phyloP scores from a whole-genome alignment of 331 rosid species.

The Quercus phellos region DNA sequence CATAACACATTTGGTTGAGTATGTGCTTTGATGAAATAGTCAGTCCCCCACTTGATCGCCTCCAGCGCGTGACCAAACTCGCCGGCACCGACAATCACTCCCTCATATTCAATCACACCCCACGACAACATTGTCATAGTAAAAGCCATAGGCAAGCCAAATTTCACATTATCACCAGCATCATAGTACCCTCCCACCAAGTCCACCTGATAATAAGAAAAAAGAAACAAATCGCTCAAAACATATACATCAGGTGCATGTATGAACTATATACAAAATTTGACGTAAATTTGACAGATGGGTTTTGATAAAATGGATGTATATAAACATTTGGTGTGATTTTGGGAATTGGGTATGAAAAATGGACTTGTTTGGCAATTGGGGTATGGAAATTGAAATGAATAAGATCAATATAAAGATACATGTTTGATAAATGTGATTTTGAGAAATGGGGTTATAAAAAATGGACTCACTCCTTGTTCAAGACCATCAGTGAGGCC shows the following conservation, averaged over 20 bases:
- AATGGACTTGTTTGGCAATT: background rate
- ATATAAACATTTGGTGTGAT: too few relatives aligned
- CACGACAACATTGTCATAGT: constrained; percentile 76
- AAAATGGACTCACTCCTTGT: constrained; percentile 49
- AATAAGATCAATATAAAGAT: too few relatives aligned
- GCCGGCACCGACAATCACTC: constrained; percentile 41
- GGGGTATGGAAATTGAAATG: background rate
- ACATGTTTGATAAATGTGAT: too few relatives aligned
- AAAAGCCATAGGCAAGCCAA: constrained; percentile 85
- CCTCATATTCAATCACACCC: constrained; percentile 60
- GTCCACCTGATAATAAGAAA: constrained; percentile 50
- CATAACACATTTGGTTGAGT: constrained; percentile 65
- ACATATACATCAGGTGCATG: too few relatives aligned
- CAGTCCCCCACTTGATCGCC: constrained; percentile 92
- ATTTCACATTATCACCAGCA: constrained; percentile 84
- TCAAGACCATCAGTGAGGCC: constrained; percentile 75
- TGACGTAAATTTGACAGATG: too few relatives aligned
- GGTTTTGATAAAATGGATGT: background rate
- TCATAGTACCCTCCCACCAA: constrained; percentile 93
- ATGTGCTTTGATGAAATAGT: constrained; percentile 86
- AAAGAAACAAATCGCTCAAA: background rate
- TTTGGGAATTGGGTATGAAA: too few relatives aligned
- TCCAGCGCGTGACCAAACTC: constrained; percentile 67
- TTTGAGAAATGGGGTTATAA: too few relatives aligned
- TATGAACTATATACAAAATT: too few relatives aligned